Percentiles rank a stretch among this genome's conserved stretches.
Evolutionary conservation across 1,139 yeast genomes (phyloP).

Genomic region (Meyerozyma athensensis): DNA sequence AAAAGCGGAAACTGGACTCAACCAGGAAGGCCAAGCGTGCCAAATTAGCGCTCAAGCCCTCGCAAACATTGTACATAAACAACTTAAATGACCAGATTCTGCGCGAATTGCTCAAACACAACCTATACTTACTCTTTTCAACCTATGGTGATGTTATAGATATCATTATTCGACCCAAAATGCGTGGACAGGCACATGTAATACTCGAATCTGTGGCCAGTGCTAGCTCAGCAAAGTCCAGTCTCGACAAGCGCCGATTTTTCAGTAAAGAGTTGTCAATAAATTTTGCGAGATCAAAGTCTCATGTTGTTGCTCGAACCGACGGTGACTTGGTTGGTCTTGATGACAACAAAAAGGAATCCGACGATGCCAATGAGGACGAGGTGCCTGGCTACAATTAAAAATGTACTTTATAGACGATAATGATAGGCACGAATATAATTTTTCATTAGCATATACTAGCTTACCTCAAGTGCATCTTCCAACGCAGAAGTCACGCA

Average conservation of each 20-base stretch:
- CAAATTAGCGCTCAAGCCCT: slow-evolving; percentile 9
- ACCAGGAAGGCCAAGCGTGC: background rate
- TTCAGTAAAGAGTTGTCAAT: slow-evolving; percentile 55
- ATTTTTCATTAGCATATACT: background rate
- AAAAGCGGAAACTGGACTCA: background rate
- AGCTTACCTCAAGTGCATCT: slow-evolving; percentile 36
- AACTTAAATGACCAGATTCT: slow-evolving; percentile 65
- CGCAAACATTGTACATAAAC: slow-evolving; percentile 57
- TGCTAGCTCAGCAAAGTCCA: slow-evolving; percentile 50
- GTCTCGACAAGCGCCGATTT: slow-evolving; percentile 44
- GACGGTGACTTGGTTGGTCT: background rate
- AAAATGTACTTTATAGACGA: background rate
- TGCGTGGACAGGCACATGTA: slow-evolving; percentile 79
- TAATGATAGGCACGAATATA: background rate
- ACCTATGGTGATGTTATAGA: slow-evolving; percentile 66
- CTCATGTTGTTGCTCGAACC: slow-evolving; percentile 18
- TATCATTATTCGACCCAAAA: slow-evolving; percentile 40
- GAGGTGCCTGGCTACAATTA: background rate
- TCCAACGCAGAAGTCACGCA: slow-evolving; percentile 63
- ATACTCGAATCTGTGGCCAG: slow-evolving; percentile 45
- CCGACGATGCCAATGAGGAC: background rate
- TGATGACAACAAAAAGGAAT: background rate
- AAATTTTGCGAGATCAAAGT: slow-evolving; percentile 40
- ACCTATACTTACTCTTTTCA: slow-evolving; percentile 58
- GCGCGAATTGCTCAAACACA: slow-evolving; percentile 41